A percentile compares a stretch with the other conserved stretches of the same genome.
These are phyloP conservation scores for Adansonia madagascariensis DNA, from an alignment of 441 rosid species.

Conservation along the genomic window DNA sequence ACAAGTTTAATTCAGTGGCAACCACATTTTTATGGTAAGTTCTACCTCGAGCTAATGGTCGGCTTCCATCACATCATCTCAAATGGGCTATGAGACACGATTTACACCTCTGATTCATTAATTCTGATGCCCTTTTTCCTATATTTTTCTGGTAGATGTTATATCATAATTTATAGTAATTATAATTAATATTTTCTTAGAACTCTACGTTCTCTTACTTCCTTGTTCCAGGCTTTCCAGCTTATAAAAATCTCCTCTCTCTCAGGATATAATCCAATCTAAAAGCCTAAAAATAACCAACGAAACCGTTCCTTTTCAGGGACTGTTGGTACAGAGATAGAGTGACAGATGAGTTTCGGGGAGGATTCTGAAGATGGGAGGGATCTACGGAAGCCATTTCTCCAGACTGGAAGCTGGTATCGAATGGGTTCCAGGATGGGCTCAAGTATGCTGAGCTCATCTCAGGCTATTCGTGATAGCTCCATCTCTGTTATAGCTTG, in stretches of 20 bases:
- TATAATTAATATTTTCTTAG: not conserved
- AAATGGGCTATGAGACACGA: not conserved
- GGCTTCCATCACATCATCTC: not conserved
- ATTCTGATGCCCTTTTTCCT: not conserved
- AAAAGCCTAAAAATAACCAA: not conserved
- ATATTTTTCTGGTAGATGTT: not conserved
- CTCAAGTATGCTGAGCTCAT: slow-evolving; percentile 73
- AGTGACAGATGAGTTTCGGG: slow-evolving; percentile 63
- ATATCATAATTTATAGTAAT: not conserved
- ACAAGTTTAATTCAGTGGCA: no score
- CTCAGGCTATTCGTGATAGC: slow-evolving; percentile 69
- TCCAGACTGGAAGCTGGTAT: slow-evolving; percentile 91
- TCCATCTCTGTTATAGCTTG: slow-evolving; percentile 80
- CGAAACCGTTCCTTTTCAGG: not conserved
- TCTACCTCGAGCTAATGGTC: not conserved
- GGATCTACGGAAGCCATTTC: slow-evolving; percentile 73
- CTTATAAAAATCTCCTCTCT: not conserved
- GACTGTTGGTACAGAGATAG: not conserved
- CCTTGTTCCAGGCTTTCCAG: not conserved
- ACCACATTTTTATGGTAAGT: no score
- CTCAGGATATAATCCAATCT: not conserved
- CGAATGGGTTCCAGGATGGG: slow-evolving; percentile 70
- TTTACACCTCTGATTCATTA: not conserved
- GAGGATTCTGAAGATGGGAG: slow-evolving; percentile 73
- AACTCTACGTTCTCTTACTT: not conserved